These are phyloP conservation scores for Zea mays DNA, from an alignment of 176 grass and related monocot species.

Conservation along the genomic window DNA sequence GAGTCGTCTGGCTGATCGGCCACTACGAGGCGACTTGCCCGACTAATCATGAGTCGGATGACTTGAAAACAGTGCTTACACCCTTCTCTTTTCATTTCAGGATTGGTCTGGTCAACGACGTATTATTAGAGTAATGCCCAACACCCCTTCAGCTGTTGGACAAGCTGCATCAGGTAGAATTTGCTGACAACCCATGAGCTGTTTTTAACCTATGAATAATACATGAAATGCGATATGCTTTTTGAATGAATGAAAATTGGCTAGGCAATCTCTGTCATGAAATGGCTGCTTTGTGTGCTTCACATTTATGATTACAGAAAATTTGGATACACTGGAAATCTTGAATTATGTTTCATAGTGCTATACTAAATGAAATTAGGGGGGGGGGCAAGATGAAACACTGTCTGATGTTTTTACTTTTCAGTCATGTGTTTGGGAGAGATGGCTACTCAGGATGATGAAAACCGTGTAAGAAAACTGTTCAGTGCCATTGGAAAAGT, in stretches of 20 bases:
- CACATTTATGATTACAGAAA: background rate
- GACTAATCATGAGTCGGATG: too few relatives aligned
- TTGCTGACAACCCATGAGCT: background rate
- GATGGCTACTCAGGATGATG: slow-evolving; percentile 77
- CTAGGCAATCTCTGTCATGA: background rate
- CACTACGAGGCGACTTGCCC: too few relatives aligned
- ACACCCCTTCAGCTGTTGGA: slow-evolving; percentile 93
- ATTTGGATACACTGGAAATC: background rate
- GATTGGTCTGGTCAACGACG: slow-evolving; percentile 88
- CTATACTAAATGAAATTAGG: background rate
- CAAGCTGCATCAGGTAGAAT: slow-evolving; percentile 90
- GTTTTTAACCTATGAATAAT: background rate
- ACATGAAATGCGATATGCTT: slow-evolving; percentile 2
- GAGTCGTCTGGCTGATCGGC: too few relatives aligned
- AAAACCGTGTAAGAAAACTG: slow-evolving; percentile 65
- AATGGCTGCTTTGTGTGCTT: background rate
- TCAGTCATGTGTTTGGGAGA: slow-evolving; percentile 91
- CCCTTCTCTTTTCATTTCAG: slow-evolving; percentile 37
- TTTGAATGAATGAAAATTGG: background rate
- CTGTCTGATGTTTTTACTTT: slow-evolving; percentile 28
- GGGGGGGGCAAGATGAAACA: background rate
- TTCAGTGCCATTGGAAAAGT: slow-evolving; percentile 91
- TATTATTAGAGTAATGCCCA: slow-evolving; percentile 99
- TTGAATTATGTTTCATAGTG: background rate
- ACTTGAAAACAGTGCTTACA: background rate